A percentile compares a stretch with the other conserved stretches of the same genome.
phyloP scores from a whole-genome alignment of 139 green algal species.

The Closterium sp. region DNA sequence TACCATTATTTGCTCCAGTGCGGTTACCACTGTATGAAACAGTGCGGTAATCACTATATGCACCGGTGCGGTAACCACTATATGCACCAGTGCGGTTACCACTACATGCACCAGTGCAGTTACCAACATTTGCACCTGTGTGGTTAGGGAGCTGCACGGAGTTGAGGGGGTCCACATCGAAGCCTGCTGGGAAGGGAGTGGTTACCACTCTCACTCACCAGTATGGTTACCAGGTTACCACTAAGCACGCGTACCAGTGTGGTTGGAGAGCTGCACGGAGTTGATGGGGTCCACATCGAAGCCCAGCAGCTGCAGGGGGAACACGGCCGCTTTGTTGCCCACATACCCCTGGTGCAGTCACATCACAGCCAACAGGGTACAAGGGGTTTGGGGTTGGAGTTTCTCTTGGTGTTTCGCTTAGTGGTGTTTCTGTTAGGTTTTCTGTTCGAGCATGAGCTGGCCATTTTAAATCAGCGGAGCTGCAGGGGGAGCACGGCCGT shows the following conservation, averaged over 20 bases:
- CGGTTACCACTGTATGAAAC: too few relatives aligned
- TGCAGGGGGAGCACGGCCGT: slow-evolving; percentile 86
- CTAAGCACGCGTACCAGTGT: slow-evolving; percentile 65
- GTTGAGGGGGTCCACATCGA: slow-evolving; percentile 86
- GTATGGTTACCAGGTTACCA: too few relatives aligned
- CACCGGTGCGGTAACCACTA: too few relatives aligned
- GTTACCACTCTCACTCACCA: too few relatives aligned
- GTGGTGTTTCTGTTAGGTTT: too few relatives aligned
- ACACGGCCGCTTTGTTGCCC: slow-evolving; percentile 76
- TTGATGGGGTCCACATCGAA: slow-evolving; percentile 87
- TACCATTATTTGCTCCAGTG: too few relatives aligned
- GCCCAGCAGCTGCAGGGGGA: slow-evolving; percentile 84
- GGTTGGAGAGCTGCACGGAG: slow-evolving; percentile 84
- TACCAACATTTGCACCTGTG: too few relatives aligned
- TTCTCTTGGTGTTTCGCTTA: not conserved
- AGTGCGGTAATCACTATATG: too few relatives aligned
- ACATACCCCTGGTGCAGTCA: slow-evolving; percentile 81
- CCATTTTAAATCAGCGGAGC: slow-evolving; percentile 61
- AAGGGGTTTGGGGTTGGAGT: not conserved
- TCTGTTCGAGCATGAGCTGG: too few relatives aligned
- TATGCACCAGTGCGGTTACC: not conserved
- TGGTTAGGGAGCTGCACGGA: slow-evolving; percentile 73
- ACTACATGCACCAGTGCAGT: not conserved
- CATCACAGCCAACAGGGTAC: not conserved
- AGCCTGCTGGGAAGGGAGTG: slow-evolving; percentile 53